phyloP scores from a whole-genome alignment of 2,329 filamentous ascomycete species.

The Paramyrothecium sp. region DNA sequence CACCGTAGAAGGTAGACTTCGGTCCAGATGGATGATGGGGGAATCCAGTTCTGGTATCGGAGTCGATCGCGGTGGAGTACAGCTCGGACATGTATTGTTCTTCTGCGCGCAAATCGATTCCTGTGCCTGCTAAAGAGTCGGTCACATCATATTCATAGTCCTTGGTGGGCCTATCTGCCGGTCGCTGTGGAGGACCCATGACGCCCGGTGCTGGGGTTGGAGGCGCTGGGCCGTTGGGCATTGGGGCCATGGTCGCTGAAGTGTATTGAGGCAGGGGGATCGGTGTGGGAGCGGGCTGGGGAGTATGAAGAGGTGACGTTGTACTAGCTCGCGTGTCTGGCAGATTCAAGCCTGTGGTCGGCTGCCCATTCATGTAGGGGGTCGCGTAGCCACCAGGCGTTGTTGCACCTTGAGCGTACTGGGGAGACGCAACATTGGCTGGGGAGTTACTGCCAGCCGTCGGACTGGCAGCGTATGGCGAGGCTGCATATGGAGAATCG shows the following conservation, averaged over 20 bases:
- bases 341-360: conserved; percentile 30
- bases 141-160: conserved; percentile 70
- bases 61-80: conserved; percentile 51
- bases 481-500: conserved; percentile 57
- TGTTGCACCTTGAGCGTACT: conserved; percentile 31
- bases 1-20: conserved; percentile 61
- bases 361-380: conserved; percentile 37
- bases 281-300: conserved; percentile 22
- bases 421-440: conserved; percentile 33
- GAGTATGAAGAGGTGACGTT: conserved; percentile 28
- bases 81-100: conserved; percentile 75
- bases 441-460: conserved; percentile 38
- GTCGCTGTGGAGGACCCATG: conserved; percentile 62
- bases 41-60: conserved; percentile 46
- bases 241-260: conserved; percentile 14
- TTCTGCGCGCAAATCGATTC: conserved; percentile 84
- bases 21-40: conserved; percentile 50
- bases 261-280: conserved; percentile 23
- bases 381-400: conserved; percentile 29
- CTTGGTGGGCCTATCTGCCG: conserved; percentile 61
- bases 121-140: conserved; percentile 80
- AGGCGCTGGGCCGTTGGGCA: conserved; percentile 18
- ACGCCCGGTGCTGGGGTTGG: conserved; percentile 24
- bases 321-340: conserved; percentile 30
- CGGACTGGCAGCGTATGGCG: conserved; percentile 50